phyloP scores from a whole-genome alignment of 129 eudicot species.

The Lactuca saligna region DNA sequence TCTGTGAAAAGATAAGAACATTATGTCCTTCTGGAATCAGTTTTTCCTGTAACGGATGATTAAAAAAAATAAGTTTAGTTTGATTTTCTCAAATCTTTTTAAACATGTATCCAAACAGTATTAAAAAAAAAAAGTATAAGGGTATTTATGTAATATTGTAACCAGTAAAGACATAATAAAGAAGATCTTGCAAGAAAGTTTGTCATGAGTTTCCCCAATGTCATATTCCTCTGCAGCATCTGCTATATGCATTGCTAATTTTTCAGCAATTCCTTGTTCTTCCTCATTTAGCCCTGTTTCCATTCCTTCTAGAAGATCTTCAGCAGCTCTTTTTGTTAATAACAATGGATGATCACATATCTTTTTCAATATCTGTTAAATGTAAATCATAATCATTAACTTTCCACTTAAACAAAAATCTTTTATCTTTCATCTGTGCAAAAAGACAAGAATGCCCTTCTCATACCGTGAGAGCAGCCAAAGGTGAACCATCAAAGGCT shows the following conservation, averaged over 20 bases:
- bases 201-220: conserved; percentile 51
- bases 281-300: conserved; percentile 63
- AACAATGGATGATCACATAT: conserved; percentile 97
- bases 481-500: conserved; percentile 95
- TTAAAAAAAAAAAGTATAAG: too few species aligned
- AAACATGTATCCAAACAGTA: background rate
- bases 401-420: background rate
- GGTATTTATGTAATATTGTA: conserved; percentile 11
- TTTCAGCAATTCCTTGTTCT: conserved; percentile 78
- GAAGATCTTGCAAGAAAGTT: conserved; percentile 85
- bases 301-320: conserved; percentile 94
- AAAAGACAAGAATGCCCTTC: background rate
- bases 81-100: background rate
- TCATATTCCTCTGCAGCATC: conserved; percentile 62
- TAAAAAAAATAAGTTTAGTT: background rate
- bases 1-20: conserved; percentile 94
- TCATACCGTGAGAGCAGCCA: conserved; percentile 94
- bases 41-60: conserved; percentile 47
- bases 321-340: conserved; percentile 92
- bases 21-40: conserved; percentile 77
- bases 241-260: conserved; percentile 81
- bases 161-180: conserved; percentile 84
- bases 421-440: too few species aligned
- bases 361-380: conserved; percentile 74
- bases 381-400: conserved; percentile 2